Base-by-base conservation (phyloP, 495 filamentous ascomycete genomes). In the Penicillium robsamsonii region DNA sequence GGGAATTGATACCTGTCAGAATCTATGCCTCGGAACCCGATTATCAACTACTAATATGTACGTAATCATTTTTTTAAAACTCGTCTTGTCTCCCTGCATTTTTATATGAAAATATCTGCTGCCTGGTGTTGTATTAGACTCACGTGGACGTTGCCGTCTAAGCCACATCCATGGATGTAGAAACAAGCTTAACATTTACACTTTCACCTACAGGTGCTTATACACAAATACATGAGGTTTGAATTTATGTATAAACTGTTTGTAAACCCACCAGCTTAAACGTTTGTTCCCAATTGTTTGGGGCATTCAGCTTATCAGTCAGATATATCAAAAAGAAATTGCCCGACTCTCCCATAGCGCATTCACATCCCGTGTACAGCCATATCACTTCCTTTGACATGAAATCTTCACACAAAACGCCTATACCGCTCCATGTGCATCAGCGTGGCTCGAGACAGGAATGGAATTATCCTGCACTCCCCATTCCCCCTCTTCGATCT, bases 401-500 rank as follows among this genome's bases (percentile, higher is more conserved):
- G 33, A 7, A 3, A 0, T 37, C 5, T 37, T 15, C 6, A 27
- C 20, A 29, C 17, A 5, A 29, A 47, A 10, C 5, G 2, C 11
- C 24, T 29, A 52, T 31, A 52, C 50, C 9, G 27, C 38, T 15
- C 37, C 38, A 1, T 52, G 38, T 2, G 15, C n/a, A n/a, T 5
- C 18, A 20, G 20, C 20, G 4, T 42, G 25, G 11, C 25, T 12
- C 2, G 24, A 11, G 5, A 22, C 15, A n/a, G 50, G 25, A 4
- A 31, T 17, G 30, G 48, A 29, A 31, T 1, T 1, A 8, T 6
- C 8, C 51, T 71, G 66, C 30, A 68, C 20, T 12, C 68, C 68
- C 68, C 66, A 71, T 15, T 65, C 60, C 2, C 68, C 62, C 27
- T 67, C 60, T 20, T 64, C 62, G 12, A 71, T 62, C 3, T 46